Percentiles rank a stretch among this genome's conserved stretches.
Evolutionary conservation across 257 asterid genomes (phyloP).

Genomic region (Lavandula angustifolia): DNA sequence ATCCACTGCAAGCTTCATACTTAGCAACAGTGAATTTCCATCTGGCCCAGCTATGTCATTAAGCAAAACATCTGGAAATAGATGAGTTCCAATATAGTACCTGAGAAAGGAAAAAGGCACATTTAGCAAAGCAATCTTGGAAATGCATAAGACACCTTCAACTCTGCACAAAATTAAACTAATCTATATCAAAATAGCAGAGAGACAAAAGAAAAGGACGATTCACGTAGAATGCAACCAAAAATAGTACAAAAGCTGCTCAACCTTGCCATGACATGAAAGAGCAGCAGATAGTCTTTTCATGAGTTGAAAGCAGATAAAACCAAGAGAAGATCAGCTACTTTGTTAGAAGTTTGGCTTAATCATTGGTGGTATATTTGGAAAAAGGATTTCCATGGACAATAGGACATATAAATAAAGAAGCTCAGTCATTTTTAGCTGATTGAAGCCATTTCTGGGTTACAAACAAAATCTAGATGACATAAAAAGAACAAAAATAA

Average conservation of each 20-base stretch:
- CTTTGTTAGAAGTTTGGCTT: neutral
- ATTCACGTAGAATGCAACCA: neutral
- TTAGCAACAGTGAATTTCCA: slow-evolving; percentile 84
- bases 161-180: neutral
- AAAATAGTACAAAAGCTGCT: slow-evolving; percentile 5
- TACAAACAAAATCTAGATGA: neutral
- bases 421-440: neutral
- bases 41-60: slow-evolving; percentile 98
- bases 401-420: neutral
- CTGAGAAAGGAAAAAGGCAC: slow-evolving; percentile 42
- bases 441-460: slow-evolving; percentile 13
- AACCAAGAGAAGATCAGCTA: neutral
- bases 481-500: neutral
- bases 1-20: slow-evolving; percentile 97
- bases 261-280: slow-evolving; percentile 5
- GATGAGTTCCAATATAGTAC: slow-evolving; percentile 75
- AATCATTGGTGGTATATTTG: neutral
- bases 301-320: slow-evolving; percentile 1
- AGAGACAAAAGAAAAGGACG: slow-evolving; percentile 3
- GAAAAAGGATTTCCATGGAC: neutral
- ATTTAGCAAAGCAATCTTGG: slow-evolving; percentile 29
- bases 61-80: slow-evolving; percentile 87
- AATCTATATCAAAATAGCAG: neutral
- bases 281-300: neutral
- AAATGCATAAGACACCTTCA: slow-evolving; percentile 13